Base-by-base conservation (phyloP, 192 early-diverging fungal genomes). In the Mortierella antarctica region DNA sequence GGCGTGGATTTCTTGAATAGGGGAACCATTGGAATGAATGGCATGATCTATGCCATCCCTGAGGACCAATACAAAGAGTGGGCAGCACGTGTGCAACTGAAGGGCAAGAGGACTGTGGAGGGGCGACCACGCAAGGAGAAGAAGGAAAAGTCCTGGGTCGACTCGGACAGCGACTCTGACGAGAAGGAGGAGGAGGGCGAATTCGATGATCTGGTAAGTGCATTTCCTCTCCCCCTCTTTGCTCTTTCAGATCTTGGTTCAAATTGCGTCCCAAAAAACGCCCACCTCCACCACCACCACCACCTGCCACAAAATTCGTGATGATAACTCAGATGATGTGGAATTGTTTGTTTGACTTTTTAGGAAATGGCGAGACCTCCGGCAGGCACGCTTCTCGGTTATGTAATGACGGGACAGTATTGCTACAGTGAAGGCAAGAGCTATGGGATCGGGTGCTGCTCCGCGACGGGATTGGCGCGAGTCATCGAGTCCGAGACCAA, bases 331-430 rank as follows among this genome's bases (percentile, higher is more conserved):
- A 44, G 20, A 18, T 17, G 20, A 58, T 57, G 17, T 6, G 0
- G 13, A 39, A 40, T 40, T 57, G 31, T 18, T 23, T 50, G 41
- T 53, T 71, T 51, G 10, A 48, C 58, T 58, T 39, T 17, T 21
- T 82, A 84, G 82, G 85, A 87, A 18, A 65, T 76, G 59, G 46
- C 78, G 20, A 84, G 86, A 13, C 71, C 73, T 53, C 17, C 77
- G 7, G 67, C 72, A 6, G 60, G 67, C 9, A 78, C 83, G 0
- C 65, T 89, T 18, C 85, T 95, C 66, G 94, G 94, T 14, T 93
- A 91, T 73, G 71, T 94, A 17, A 94, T 92, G 2, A 89, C 89
- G 11, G 93, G 93, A 5, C 81, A 88, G 11, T 94, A 88, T 62
- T 92, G 92, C 18, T 85, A 91, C 46, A 82, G 82, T 17, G 66